Base-by-base conservation (phyloP, 2,329 filamentous ascomycete genomes). In the Calonectria henricotiae region DNA sequence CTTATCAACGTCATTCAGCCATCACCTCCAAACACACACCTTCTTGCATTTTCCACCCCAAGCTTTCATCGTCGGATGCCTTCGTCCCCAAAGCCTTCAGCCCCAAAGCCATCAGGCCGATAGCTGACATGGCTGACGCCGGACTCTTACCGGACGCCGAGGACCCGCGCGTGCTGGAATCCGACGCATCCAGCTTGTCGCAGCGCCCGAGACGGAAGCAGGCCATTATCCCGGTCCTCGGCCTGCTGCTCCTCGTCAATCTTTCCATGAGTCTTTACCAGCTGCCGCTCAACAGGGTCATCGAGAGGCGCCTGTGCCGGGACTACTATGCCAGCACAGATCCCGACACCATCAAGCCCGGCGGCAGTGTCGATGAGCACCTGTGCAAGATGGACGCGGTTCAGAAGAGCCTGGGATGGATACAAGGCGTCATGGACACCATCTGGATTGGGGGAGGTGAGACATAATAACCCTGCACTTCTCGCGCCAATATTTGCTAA, bases 361-460 rank as follows among this genome's bases (percentile, higher is more conserved):
- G 82, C 62, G 85, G 85, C 5, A 78, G 78, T 25, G 79, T 90
- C 1, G 82, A 84, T 1, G 89, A 90, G 77, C 79, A 82, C 68
- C 76, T 88, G 4, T 90, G 89, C 78, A 90, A 90, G 75, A 76
- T 87, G 11, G 83, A 89, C 67, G 77, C 76, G 13, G 82, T 90
- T 5, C 88, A 90, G 75, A 80, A 85, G 65, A 79, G 80, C 17
- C 79, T 90, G 9, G 89, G 88, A 3, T 85, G 85, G 81, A 81
- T 89, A 5, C 86, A 88, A 68, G 88, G 88, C 0, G 78, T 77
- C 4, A 85, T 86, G 82, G 86, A 88, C 62, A 86, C 84, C 1
- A 73, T 82, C 0, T 87, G 85, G 85, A 83, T 87, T n/a, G 82
- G 83, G 6, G 86, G 86, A 60, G 85, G 84, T 85, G 68, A 75